These are phyloP conservation scores for Blastobotrys capitulatus DNA, from an alignment of 1,139 yeast genomes.

Conservation along the genomic window DNA sequence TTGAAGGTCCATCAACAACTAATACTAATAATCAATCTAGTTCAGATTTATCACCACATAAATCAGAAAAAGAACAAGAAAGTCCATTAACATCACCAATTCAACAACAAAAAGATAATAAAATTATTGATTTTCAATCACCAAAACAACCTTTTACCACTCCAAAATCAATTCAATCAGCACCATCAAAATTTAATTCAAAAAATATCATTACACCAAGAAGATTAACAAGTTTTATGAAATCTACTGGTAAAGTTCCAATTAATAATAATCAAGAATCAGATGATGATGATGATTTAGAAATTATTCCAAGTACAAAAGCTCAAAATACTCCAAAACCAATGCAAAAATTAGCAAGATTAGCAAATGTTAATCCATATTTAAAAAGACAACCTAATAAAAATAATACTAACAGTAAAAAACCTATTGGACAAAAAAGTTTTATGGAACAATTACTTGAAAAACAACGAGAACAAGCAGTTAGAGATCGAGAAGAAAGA, in stretches of 20 bases:
- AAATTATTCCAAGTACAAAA: constrained; percentile 24
- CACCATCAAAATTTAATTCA: background rate
- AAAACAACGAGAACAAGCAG: constrained; percentile 32
- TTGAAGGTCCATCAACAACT: constrained; percentile 13
- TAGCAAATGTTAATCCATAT: constrained; percentile 20
- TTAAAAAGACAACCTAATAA: background rate
- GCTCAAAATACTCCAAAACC: constrained; percentile 18
- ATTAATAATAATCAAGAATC: constrained; percentile 8
- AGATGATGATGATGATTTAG: constrained; percentile 23
- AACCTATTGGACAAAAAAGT: constrained; percentile 16
- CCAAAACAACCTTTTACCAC: background rate
- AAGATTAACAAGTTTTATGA: constrained; percentile 17
- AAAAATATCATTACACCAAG: constrained; percentile 15
- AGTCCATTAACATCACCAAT: constrained; percentile 9
- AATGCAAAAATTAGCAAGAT: constrained; percentile 18
- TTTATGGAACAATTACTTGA: constrained; percentile 20
- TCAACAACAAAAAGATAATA: constrained; percentile 7
- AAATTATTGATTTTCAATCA: constrained; percentile 1
- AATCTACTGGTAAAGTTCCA: constrained; percentile 7
- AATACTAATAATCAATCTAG: background rate
- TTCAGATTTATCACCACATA: constrained; percentile 7
- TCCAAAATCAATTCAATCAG: constrained; percentile 2
- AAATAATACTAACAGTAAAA: background rate
- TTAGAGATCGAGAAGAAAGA: constrained; percentile 25
- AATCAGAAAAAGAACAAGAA: background rate